Conservation (phyloP, 805 yeast species). For the Nakazawaea laoshanensis region DNA sequence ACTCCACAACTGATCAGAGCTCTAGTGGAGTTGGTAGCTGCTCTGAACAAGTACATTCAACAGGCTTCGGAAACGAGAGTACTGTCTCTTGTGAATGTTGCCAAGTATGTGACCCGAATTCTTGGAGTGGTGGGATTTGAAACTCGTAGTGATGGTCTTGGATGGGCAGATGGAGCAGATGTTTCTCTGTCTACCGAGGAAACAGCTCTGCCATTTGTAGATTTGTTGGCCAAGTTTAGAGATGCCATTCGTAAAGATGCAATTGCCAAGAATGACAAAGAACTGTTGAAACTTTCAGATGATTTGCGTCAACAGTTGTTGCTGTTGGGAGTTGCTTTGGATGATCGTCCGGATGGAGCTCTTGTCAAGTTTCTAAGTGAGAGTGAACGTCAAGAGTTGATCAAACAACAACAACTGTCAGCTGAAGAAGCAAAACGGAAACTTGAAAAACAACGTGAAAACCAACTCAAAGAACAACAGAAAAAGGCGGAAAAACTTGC, state of each 20-base stretch:
- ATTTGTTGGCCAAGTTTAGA: slow-evolving; percentile 69
- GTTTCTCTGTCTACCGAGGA: slow-evolving; percentile 44
- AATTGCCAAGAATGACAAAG: slow-evolving; percentile 46
- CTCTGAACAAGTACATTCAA: slow-evolving; percentile 64
- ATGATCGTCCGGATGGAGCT: slow-evolving; percentile 83
- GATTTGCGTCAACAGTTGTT: slow-evolving; percentile 62
- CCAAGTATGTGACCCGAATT: slow-evolving; percentile 64
- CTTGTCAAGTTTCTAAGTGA: slow-evolving; percentile 72
- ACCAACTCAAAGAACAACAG: slow-evolving; percentile 39
- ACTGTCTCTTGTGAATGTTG: slow-evolving; percentile 58
- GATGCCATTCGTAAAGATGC: slow-evolving; percentile 74
- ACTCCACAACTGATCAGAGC: slow-evolving; percentile 67
- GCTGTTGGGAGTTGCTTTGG: slow-evolving; percentile 73
- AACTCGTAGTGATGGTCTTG: slow-evolving; percentile 58
- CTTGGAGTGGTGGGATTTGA: slow-evolving; percentile 71
- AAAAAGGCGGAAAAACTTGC: slow-evolving; percentile 47
- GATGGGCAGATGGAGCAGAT: slow-evolving; percentile 55
- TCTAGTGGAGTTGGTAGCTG: slow-evolving; percentile 60
- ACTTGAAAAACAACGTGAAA: slow-evolving; percentile 31
- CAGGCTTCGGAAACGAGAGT: slow-evolving; percentile 40
- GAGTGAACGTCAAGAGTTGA: slow-evolving; percentile 59
- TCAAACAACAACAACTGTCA: slow-evolving; percentile 52
- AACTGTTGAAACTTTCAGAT: slow-evolving; percentile 67
- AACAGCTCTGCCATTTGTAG: slow-evolving; percentile 68
- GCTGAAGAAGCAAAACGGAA: slow-evolving; percentile 44